Percentiles rank a stretch among this genome's conserved stretches.
These are phyloP conservation scores for Solanum pinnatisectum DNA, from an alignment of 257 asterid genomes.

Conservation along the genomic window DNA sequence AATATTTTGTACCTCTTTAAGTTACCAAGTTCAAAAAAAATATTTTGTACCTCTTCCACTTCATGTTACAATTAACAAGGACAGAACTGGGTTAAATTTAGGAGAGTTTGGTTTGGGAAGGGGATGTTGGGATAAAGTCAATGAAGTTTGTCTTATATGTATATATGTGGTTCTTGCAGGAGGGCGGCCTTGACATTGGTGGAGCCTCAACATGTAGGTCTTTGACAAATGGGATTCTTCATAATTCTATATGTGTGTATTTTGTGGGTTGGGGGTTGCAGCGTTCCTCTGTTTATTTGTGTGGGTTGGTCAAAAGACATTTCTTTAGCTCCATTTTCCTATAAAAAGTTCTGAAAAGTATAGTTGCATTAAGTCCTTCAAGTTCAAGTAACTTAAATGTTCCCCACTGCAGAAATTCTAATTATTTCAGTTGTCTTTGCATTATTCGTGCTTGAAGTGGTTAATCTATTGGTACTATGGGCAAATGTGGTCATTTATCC, in stretches of 20 bases:
- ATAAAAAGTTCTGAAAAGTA: background rate
- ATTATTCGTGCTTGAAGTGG: background rate
- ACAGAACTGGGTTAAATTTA: slow-evolving; percentile 18
- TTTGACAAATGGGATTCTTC: slow-evolving; percentile 81
- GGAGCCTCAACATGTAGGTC: slow-evolving; percentile 99
- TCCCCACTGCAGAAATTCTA: background rate
- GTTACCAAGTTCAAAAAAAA: background rate
- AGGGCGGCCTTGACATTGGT: slow-evolving; percentile 72
- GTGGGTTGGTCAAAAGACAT: slow-evolving; percentile 42
- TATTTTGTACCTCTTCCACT: background rate
- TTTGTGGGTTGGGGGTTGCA: background rate
- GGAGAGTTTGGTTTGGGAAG: slow-evolving; percentile 47
- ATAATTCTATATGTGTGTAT: slow-evolving; percentile 24
- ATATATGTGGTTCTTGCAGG: slow-evolving; percentile 97
- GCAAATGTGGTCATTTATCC: background rate
- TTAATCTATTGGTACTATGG: background rate
- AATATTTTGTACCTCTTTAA: background rate
- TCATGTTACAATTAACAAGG: background rate
- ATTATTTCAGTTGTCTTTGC: slow-evolving; percentile 1
- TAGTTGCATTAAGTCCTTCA: slow-evolving; percentile 1
- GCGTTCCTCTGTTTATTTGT: slow-evolving; percentile 17
- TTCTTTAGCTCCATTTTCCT: background rate
- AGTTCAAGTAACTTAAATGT: background rate
- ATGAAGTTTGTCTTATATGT: slow-evolving; percentile 88
- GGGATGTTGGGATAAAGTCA: slow-evolving; percentile 46